Base-by-base conservation (phyloP, 768 basidiomycete species). In the Chalciporus pseudorubinellus region DNA sequence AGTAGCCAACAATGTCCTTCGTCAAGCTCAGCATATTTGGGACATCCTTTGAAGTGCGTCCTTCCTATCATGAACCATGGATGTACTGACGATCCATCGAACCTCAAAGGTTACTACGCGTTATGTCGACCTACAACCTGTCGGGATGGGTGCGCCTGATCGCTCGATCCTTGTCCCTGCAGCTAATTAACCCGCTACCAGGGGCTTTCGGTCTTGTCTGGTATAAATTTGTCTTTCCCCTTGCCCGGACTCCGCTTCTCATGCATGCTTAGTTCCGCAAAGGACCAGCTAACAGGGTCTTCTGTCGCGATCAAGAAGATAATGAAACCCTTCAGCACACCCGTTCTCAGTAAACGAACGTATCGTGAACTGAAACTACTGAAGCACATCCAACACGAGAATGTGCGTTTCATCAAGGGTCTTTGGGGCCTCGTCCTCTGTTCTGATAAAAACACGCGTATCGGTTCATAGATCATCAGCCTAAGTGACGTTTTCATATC, bases 251-350 rank as follows among this genome's bases (percentile, higher is more conserved):
- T 19, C 31, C 44, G 10, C 24, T 18, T 28, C 58, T 68, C 45
- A 68, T 48, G 36, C 28, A 16, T 48, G 33, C 52, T 36, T 60
- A 95, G 94, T 64, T 95, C 93, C 16, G 89, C 92, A 29, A 95
- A 94, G 71, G 91, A 95, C 70, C 95, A 98, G 71, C 82, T 98
- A 48, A 95, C 93, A 9, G 89, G 84, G 38, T 83, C 92, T 41
- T 89, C 92, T 16, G 95, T 95, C 51, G 97, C 97, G 64, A 95
- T 99, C 77, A 99, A 99, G 83, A 98, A 98, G 84, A 99, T 98
- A 77, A 98, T 98, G 95, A 99, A 99, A 72, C 97, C 97, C 7
- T 99, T 99, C 76, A 91, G 89, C 68, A 98, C 97, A 6, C 95
- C 97, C 18, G 97, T 99, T n/a, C 79, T 99, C 61, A 88, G 87